phyloP scores from a whole-genome alignment of 2,329 filamentous ascomycete species.

The Paecilomyces sp. region DNA sequence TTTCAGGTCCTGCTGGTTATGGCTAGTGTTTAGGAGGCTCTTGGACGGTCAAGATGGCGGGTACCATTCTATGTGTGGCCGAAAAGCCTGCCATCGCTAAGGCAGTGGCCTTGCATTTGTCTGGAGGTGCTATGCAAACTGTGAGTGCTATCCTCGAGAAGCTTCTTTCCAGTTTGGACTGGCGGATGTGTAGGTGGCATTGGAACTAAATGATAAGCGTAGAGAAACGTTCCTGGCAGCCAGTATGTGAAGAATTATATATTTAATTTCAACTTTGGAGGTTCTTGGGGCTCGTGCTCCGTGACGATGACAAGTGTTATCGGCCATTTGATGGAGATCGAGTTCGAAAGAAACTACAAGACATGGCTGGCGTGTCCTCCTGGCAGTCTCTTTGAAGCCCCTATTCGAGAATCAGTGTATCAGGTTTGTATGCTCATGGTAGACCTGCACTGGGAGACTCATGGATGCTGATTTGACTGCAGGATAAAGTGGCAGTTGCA shows the following conservation, averaged over 20 bases:
- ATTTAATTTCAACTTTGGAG: conserved; percentile 82
- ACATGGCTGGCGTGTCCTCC: conserved; percentile 79
- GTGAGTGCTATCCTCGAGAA: conserved; percentile 44
- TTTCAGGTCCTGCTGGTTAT: neutral
- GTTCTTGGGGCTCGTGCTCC: conserved; percentile 68
- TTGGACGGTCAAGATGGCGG: conserved; percentile 3
- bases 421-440: conserved; percentile 46
- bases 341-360: conserved; percentile 68
- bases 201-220: conserved; percentile 11
- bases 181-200: conserved; percentile 3
- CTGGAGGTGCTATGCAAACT: conserved; percentile 63
- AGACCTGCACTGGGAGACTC: conserved; percentile 9
- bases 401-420: conserved; percentile 57
- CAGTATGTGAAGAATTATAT: conserved; percentile 89
- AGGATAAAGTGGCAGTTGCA: conserved; percentile 76
- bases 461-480: conserved; percentile 3
- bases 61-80: conserved; percentile 63
- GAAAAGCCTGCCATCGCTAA: conserved; percentile 95
- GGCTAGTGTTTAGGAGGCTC: neutral
- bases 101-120: conserved; percentile 83
- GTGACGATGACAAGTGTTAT: conserved; percentile 93
- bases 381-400: conserved; percentile 71
- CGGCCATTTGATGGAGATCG: conserved; percentile 75
- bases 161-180: neutral
- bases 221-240: conserved; percentile 62